Evolutionary conservation across 176 grass and related monocot species (phyloP), one percentile per base, ranked within the genome.

Genomic region (Bromus sterilis): DNA sequence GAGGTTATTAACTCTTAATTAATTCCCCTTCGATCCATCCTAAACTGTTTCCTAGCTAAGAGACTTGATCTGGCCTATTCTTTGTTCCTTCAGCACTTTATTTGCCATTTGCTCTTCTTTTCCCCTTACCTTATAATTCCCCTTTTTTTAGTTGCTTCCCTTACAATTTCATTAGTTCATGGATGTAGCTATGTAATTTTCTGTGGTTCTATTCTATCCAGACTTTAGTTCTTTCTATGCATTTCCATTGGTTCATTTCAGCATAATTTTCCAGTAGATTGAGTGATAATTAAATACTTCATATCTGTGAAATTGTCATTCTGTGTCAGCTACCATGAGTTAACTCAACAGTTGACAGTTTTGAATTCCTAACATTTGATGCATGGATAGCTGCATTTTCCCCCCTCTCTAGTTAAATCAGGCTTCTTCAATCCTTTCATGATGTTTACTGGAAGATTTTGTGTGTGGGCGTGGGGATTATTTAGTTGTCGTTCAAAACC

Each of bases 331-430:
- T 65, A 51, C 32, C 63, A n/a, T 44, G 46, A 16, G 8, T 70
- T 60, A 8, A 72, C 10, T 37, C 35, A 23, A 37, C 4, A 66
- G 21, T 66, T 66, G n/a, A 59, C 48, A 39, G 8, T 4, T 18
- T 39, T 62, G 18, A 30, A 30, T 48, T 74, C 34, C 36, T 67
- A 49, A 53, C 40, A 81, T 89, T 81, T 77, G 82, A 81, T 89
- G 82, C 43, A 71, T 31, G 23, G 6, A 6, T 20, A 49, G 46
- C 0, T 49, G 46, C 16, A 49, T 49, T 7, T 1, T 1, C 4
- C 44, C 46, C 46, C 46, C 1, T 7, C 16, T 8, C 46, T 2
- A 31, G n/a, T 63, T n/a, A 44, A 44, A 32, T 43, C 9, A 32
- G 57, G 57, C 18, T 33, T 78, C 56, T 26, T 43, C 0, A 31